Conservation (phyloP, 352 stramenopile genomes). For the Phytopythium kandeliae region DNA sequence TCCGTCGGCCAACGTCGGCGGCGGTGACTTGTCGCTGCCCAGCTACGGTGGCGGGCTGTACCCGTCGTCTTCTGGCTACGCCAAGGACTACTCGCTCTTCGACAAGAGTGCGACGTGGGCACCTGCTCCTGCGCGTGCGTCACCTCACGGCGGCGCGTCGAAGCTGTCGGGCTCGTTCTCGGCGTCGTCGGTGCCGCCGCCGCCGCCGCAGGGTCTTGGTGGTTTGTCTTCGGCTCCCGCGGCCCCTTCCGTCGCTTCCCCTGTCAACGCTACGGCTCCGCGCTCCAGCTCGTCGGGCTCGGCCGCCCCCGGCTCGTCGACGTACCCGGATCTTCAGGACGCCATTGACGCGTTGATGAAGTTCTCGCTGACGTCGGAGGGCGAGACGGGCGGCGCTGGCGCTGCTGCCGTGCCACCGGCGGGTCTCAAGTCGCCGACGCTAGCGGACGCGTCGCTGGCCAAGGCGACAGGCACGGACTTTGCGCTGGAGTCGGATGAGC, state of each 20-base stretch:
- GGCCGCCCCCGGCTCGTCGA: conserved; percentile 19
- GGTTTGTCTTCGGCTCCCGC: conserved; percentile 9
- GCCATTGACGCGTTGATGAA: conserved; percentile 86
- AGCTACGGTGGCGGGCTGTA: conserved; percentile 21
- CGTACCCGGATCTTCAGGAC: conserved; percentile 79
- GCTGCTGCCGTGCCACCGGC: conserved; percentile 10
- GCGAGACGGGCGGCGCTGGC: conserved; percentile 15
- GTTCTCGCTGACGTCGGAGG: conserved; percentile 62
- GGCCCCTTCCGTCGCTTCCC: not conserved
- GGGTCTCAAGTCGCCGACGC: conserved; percentile 5
- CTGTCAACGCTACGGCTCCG: not conserved
- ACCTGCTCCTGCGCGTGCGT: conserved; percentile 7
- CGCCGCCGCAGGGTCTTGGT: conserved; percentile 9
- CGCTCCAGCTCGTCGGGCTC: not conserved
- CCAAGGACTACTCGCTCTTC: conserved; percentile 63
- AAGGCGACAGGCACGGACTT: conserved; percentile 42
- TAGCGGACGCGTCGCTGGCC: not conserved
- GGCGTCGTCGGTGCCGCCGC: conserved; percentile 14
- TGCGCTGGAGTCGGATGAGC: conserved; percentile 52
- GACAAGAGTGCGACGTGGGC: conserved; percentile 50
- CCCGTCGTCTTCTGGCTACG: conserved; percentile 28
- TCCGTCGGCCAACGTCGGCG: conserved; percentile 22
- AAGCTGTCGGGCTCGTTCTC: conserved; percentile 28
- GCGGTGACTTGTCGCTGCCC: conserved; percentile 9
- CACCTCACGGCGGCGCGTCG: conserved; percentile 5